Evolutionary conservation across 257 asterid genomes (phyloP), one percentile per base, ranked within the genome.

Genomic region (Apocynum venetum): DNA sequence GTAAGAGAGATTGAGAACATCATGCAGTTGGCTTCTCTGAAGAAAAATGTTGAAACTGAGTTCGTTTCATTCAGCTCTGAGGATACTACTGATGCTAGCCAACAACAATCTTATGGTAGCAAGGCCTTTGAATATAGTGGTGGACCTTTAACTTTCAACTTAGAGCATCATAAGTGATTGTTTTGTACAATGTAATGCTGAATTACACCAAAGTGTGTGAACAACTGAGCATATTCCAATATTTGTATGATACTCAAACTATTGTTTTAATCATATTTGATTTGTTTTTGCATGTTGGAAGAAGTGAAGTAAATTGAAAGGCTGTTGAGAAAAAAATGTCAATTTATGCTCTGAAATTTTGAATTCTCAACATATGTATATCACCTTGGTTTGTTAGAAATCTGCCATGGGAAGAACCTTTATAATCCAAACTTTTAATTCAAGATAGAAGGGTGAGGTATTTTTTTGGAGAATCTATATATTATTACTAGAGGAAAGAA

Each of bases 1-100:
- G 97, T 87, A 76, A 89, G 92, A 61, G 90, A 91, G 80, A 89
- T 93, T 1, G 98, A 93, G 87, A 89, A 83, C 61, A 86, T 93
- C 43, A 82, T 89, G 61, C 89, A 87, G 80, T 53, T 87, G 83
- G 85, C 88, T 13, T 72, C 70, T 44, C 36, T 68, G 77, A 79
- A 83, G 25, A 80, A 79, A 65, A 80, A 71, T 53, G 59, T 35
- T 0, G 85, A 83, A 55, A 74, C 76, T 14, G 76, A 61, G 8
- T 57, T 83, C 38, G 77, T 76, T 80, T 80, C 88, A 36, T 64
- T 83, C 56, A 83, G 83, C 71, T 76, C 82, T 52, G 91, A 86
- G 80, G 89, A 84, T 36, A 72, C 85, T 15, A 82, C 76, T 17
- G 90, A 85, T 20, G 81, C 76, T 79, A 89, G 89, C 48, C 87